Evolutionary conservation across 495 filamentous ascomycete species (phyloP).

Genomic region (Aspergillus diversus): DNA sequence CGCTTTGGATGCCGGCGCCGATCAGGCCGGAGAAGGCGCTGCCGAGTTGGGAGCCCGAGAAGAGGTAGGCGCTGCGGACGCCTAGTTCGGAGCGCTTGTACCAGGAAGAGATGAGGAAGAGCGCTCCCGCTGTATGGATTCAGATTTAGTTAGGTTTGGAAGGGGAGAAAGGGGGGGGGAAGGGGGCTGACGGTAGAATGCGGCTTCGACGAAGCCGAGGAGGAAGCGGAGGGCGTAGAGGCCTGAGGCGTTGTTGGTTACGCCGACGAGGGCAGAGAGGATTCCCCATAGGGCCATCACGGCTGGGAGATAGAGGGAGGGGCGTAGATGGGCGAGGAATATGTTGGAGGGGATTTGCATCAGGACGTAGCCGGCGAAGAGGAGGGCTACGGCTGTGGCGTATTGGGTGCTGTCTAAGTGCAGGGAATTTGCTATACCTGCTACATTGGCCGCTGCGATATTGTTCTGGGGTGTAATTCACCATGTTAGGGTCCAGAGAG

Average conservation of each 20-base stretch:
- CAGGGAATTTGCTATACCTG: neutral
- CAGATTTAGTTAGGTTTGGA: neutral
- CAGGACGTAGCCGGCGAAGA: slow-evolving; percentile 18
- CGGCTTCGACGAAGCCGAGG: slow-evolving; percentile 62
- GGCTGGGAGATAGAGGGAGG: slow-evolving; percentile 63
- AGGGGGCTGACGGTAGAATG: slow-evolving; percentile 31
- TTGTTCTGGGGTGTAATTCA: neutral
- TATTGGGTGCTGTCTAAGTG: neutral
- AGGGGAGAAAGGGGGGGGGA: neutral
- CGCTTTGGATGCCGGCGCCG: slow-evolving; percentile 40
- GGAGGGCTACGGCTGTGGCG: neutral
- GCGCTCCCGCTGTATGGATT: neutral
- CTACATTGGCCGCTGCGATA: neutral
- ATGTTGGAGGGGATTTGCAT: slow-evolving; percentile 44
- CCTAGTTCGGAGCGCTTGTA: slow-evolving; percentile 54
- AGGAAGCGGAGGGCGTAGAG: slow-evolving; percentile 68
- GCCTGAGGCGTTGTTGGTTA: slow-evolving; percentile 56
- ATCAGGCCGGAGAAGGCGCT: slow-evolving; percentile 61
- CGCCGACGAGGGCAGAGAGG: slow-evolving; percentile 62
- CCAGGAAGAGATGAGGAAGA: slow-evolving; percentile 52
- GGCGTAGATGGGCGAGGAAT: slow-evolving; percentile 51
- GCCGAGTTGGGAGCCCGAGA: slow-evolving; percentile 55
- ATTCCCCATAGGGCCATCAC: slow-evolving; percentile 69
- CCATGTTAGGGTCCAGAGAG: neutral
- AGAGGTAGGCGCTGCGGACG: slow-evolving; percentile 54